These are phyloP conservation scores for Triangularia verruculosa DNA, from an alignment of 2,329 filamentous ascomycete species.

Conservation along the genomic window DNA sequence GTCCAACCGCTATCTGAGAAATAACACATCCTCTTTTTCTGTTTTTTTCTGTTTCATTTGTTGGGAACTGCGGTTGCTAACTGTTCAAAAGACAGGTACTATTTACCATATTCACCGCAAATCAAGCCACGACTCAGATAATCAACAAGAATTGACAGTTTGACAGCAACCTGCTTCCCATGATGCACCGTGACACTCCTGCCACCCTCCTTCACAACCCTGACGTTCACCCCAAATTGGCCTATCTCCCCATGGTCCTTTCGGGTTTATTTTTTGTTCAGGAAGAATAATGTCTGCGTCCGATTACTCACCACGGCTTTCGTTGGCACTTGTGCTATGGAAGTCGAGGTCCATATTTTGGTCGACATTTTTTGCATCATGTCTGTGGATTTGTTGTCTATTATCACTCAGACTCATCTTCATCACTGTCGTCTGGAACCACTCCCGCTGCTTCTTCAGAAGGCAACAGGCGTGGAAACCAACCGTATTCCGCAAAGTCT, in stretches of 20 bases:
- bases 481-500: slow-evolving; percentile 51
- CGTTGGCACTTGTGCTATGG: slow-evolving; percentile 19
- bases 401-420: slow-evolving; percentile 11
- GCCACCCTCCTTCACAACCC: not conserved
- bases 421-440: slow-evolving; percentile 26
- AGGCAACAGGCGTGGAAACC: slow-evolving; percentile 52
- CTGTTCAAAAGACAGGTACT: slow-evolving; percentile 9
- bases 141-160: not conserved
- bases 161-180: not conserved
- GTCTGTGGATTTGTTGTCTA: not conserved
- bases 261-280: not conserved
- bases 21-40: slow-evolving; percentile 14
- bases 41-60: slow-evolving; percentile 18
- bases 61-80: slow-evolving; percentile 17
- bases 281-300: not conserved
- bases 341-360: slow-evolving; percentile 15
- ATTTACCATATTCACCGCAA: not conserved
- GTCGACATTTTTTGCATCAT: not conserved
- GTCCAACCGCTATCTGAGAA: slow-evolving; percentile 81
- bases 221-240: not conserved
- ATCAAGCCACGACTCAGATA: not conserved
- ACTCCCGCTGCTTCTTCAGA: slow-evolving; percentile 37
- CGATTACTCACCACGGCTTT: slow-evolving; percentile 20
- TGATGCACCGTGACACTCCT: not conserved
- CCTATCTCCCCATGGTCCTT: not conserved